phyloP scores from a whole-genome alignment of 257 asterid genomes.

The Salvia miltiorrhiza region DNA sequence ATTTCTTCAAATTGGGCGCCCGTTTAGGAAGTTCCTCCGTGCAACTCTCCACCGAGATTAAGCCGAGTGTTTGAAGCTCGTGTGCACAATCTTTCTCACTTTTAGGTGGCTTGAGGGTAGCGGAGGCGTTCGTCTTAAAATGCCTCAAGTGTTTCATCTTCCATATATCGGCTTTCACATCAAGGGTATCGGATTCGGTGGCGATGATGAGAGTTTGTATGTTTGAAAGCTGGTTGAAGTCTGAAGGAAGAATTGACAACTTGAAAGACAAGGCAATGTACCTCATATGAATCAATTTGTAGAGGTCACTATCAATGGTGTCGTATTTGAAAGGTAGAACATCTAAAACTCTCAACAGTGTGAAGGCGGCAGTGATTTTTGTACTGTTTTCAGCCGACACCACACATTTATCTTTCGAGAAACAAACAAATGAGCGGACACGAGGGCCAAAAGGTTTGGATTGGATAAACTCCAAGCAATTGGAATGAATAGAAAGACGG shows the following conservation, averaged over 20 bases:
- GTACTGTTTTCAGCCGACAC: not conserved
- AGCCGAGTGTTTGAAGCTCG: not conserved
- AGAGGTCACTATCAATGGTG: not conserved
- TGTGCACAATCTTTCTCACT: not conserved
- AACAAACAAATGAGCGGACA: not conserved
- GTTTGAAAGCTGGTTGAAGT: not conserved
- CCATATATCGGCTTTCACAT: too few relatives aligned
- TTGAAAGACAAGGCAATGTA: not conserved
- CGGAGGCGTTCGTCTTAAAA: too few relatives aligned
- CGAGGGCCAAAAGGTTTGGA: not conserved
- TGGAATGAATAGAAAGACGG: not conserved
- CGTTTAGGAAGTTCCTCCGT: not conserved
- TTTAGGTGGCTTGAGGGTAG: too few relatives aligned
- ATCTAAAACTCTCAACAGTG: not conserved
- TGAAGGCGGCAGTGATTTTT: not conserved
- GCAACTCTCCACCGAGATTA: not conserved
- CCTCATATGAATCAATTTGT: not conserved
- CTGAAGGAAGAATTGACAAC: not conserved
- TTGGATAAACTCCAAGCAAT: not conserved
- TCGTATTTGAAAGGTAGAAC: not conserved
- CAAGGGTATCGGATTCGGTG: too few relatives aligned
- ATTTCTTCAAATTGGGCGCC: conserved; percentile 5
- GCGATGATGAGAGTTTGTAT: not conserved
- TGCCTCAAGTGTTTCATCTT: too few relatives aligned
- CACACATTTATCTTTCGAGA: not conserved